These are phyloP conservation scores for Daldinia concentrica DNA, from an alignment of 495 filamentous ascomycete genomes.

Conservation along the genomic window DNA sequence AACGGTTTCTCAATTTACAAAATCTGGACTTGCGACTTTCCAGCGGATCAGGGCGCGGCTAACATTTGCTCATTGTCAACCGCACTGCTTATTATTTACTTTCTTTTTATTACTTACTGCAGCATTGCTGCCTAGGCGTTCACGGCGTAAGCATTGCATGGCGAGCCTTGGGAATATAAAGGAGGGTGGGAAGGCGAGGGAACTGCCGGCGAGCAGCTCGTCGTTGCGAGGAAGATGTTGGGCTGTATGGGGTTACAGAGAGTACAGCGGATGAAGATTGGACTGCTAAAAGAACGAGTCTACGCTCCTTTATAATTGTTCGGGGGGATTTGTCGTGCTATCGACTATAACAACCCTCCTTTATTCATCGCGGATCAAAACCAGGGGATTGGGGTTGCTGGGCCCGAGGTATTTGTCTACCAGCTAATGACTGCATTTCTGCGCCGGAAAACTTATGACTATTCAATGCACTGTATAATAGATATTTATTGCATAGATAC, in stretches of 20 bases:
- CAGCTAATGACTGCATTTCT: conserved; percentile 38
- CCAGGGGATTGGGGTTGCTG: conserved; percentile 4
- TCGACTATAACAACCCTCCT: conserved; percentile 11
- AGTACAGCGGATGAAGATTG: conserved; percentile 28
- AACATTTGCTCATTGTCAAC: not conserved
- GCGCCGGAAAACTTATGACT: conserved; percentile 24
- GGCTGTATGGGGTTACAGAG: conserved; percentile 1
- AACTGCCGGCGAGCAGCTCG: conserved; percentile 37
- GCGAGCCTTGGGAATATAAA: conserved; percentile 32
- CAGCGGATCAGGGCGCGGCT: not conserved
- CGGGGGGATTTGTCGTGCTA: conserved; percentile 1
- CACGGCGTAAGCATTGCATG: conserved; percentile 41
- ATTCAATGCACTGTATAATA: conserved; percentile 37
- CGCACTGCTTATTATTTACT: conserved; percentile 13
- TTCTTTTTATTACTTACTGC: not conserved
- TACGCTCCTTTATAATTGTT: conserved; percentile 36
- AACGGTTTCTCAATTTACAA: not conserved
- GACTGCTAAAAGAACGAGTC: conserved; percentile 19
- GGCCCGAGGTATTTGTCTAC: conserved; percentile 6
- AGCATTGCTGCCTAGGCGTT: conserved; percentile 22
- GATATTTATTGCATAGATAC: conserved; percentile 43
- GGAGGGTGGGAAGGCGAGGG: conserved; percentile 17
- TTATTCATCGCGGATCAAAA: conserved; percentile 16
- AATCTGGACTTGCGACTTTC: not conserved
- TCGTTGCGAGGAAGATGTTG: conserved; percentile 13